phyloP scores from a whole-genome alignment of 345 rosid genomes.

The Arabis alpina region DNA sequence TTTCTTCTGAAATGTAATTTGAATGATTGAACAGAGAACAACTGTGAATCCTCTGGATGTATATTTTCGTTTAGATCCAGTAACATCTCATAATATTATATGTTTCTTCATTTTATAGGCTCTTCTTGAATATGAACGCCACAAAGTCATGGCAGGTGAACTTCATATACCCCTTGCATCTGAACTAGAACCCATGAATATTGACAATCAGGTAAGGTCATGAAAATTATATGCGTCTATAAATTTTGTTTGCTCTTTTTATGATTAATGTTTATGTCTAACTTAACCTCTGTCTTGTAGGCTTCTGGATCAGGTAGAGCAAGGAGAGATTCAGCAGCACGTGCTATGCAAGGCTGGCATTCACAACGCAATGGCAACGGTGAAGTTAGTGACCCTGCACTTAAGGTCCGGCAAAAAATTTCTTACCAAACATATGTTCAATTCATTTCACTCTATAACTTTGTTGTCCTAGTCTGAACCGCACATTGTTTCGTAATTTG shows the following conservation, averaged over 20 bases:
- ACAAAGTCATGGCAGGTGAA: conserved; percentile 67
- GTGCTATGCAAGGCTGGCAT: conserved; percentile 99
- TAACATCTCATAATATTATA: conserved; percentile 15
- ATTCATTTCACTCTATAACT: conserved; percentile 9
- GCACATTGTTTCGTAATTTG: conserved; percentile 34
- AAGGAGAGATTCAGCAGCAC: conserved; percentile 85
- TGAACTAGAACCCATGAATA: conserved; percentile 53
- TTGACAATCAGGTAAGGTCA: conserved; percentile 64
- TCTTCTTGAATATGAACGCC: conserved; percentile 91
- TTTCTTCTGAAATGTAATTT: not conserved
- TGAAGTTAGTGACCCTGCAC: conserved; percentile 67
- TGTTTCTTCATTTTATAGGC: conserved; percentile 53
- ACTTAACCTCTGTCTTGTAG: conserved; percentile 35
- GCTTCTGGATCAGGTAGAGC: conserved; percentile 76
- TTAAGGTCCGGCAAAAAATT: conserved; percentile 49
- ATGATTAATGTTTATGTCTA: conserved; percentile 8
- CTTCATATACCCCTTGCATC: conserved; percentile 54
- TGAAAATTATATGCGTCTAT: conserved; percentile 8
- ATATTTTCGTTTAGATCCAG: conserved; percentile 6
- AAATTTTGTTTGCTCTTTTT: conserved; percentile 9
- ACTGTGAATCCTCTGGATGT: conserved; percentile 14
- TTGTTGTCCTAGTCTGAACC: conserved; percentile 27
- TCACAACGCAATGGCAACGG: conserved; percentile 81
- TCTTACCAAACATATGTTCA: conserved; percentile 28
- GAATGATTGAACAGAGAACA: conserved; percentile 8